phyloP scores from a whole-genome alignment of 805 yeast species.

The Metschnikowia sp. region DNA sequence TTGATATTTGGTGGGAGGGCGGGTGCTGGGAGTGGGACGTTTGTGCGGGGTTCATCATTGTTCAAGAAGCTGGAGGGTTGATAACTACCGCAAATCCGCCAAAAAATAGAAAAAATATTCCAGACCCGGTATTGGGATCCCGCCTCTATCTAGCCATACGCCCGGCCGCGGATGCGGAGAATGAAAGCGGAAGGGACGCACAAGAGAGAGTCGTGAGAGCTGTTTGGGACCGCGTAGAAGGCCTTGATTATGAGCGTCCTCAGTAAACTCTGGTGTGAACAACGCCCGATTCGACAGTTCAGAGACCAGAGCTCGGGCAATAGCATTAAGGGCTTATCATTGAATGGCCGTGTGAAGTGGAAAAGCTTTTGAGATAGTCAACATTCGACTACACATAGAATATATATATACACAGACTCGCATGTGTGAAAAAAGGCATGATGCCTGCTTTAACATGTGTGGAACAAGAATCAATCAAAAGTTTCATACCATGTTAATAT shows the following conservation, averaged over 20 bases:
- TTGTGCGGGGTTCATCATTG: constrained; percentile 14
- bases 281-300: not conserved
- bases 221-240: constrained; percentile 12
- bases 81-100: constrained; percentile 15
- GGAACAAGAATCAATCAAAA: too few relatives aligned
- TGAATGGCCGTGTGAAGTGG: too few relatives aligned
- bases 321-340: too few relatives aligned
- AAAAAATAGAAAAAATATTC: not conserved
- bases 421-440: too few relatives aligned
- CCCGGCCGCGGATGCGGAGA: constrained; percentile 7
- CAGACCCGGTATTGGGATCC: constrained; percentile 9
- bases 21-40: constrained; percentile 21
- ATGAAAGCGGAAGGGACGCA: constrained; percentile 4
- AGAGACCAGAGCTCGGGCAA: too few relatives aligned
- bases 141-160: constrained; percentile 14
- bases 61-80: constrained; percentile 16
- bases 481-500: too few relatives aligned
- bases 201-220: constrained; percentile 14
- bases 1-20: constrained; percentile 18
- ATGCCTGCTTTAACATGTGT: too few relatives aligned
- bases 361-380: too few relatives aligned
- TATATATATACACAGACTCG: too few relatives aligned
- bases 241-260: constrained; percentile 8
- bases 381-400: too few relatives aligned
- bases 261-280: not conserved